A percentile compares a stretch with the other conserved stretches of the same genome.
Evolutionary conservation across 495 filamentous ascomycete genomes (phyloP).

Genomic region (Neurospora tetraspora): DNA sequence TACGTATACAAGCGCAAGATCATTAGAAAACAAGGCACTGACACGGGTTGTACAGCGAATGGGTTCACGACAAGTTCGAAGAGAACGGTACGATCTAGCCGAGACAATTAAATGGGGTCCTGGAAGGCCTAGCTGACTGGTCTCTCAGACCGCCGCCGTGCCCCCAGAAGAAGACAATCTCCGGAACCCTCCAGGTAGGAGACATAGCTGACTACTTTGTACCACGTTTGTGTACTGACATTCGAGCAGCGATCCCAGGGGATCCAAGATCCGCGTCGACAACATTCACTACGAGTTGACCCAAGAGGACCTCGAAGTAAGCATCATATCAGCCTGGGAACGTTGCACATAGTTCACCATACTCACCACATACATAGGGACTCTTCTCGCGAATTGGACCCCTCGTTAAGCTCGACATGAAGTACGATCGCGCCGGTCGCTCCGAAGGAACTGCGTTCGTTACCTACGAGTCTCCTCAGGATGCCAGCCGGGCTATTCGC

Average conservation of each 20-base stretch:
- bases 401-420: conserved; percentile 56
- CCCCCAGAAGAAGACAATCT: conserved; percentile 32
- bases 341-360: not conserved
- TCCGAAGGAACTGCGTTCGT: conserved; percentile 81
- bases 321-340: conserved; percentile 1
- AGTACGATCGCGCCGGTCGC: conserved; percentile 85
- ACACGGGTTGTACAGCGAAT: conserved; percentile 49
- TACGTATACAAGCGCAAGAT: conserved; percentile 21
- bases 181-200: conserved; percentile 43
- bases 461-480: conserved; percentile 57
- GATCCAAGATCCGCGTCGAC: conserved; percentile 73
- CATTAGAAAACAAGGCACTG: conserved; percentile 7
- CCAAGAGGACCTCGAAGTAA: conserved; percentile 74
- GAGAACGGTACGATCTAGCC: conserved; percentile 36
- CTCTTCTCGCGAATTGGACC: conserved; percentile 73
- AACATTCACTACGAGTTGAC: conserved; percentile 92
- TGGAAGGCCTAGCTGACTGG: conserved; percentile 16
- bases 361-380: conserved; percentile 40
- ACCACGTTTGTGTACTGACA: not conserved
- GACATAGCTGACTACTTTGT: not conserved
- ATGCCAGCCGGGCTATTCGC: conserved; percentile 63
- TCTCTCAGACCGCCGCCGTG: conserved; percentile 21
- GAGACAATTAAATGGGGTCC: conserved; percentile 16
- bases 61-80: conserved; percentile 84
- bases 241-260: conserved; percentile 34